Conservation (phyloP, 2,329 filamentous ascomycete species). For the Aureobasidium sp. region DNA sequence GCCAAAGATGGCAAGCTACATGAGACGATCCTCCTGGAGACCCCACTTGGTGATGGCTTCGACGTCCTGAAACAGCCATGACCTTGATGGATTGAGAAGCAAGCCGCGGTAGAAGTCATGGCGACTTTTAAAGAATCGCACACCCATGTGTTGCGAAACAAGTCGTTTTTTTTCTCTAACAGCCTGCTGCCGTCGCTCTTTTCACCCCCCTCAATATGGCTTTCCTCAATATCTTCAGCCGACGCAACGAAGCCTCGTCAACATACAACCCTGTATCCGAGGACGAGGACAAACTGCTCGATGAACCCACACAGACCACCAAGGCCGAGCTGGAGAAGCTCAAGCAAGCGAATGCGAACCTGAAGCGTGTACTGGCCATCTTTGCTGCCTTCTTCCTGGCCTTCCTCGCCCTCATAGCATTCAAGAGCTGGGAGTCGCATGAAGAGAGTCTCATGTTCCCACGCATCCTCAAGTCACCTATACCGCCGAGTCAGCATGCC, state of each 20-base stretch:
- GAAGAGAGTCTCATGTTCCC: not conserved
- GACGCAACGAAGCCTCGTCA: not conserved
- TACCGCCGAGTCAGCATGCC: not conserved
- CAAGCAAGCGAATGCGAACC: not conserved
- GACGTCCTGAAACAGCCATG: conserved; percentile 4
- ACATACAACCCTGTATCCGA: not conserved
- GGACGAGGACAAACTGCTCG: conserved; percentile 4
- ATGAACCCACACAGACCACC: not conserved
- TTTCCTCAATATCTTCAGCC: not conserved
- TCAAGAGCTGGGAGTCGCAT: conserved; percentile 2
- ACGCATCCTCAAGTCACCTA: not conserved
- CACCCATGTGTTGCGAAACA: not conserved
- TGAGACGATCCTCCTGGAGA: not conserved
- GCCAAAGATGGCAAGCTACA: not conserved
- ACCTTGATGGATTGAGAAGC: not conserved
- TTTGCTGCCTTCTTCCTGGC: not conserved
- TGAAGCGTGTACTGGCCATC: conserved; percentile 6
- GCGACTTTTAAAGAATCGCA: not conserved
- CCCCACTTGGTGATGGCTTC: not conserved
- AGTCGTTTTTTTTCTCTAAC: not conserved
- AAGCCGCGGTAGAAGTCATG: not conserved
- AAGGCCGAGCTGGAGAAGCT: not conserved
- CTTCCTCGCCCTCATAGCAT: not conserved
- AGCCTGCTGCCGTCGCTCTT: not conserved
- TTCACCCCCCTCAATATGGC: not conserved